These are phyloP conservation scores for Penicillium ochrochloron DNA, from an alignment of 495 filamentous ascomycete genomes.

Conservation along the genomic window DNA sequence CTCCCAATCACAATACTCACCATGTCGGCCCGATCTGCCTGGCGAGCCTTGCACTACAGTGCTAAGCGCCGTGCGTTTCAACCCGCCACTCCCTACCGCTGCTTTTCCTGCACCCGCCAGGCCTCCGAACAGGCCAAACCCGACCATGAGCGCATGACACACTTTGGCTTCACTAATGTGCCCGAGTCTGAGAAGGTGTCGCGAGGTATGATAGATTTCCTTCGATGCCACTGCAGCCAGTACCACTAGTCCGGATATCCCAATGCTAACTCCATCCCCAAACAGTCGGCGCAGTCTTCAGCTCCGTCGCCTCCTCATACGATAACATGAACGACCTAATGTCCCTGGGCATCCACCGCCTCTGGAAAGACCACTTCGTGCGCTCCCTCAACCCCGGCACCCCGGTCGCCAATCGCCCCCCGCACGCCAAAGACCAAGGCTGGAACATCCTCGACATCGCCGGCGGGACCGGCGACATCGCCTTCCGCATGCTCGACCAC, in stretches of 20 bases:
- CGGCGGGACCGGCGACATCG: constrained; percentile 97
- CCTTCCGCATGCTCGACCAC: constrained; percentile 94
- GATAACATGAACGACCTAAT: constrained; percentile 99
- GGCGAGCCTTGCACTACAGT: constrained; percentile 42
- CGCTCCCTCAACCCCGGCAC: constrained; percentile 87
- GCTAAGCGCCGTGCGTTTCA: constrained; percentile 35
- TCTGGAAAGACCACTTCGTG: constrained; percentile 99
- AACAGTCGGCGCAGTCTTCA: constrained; percentile 86
- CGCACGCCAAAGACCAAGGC: constrained; percentile 38
- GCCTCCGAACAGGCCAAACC: constrained; percentile 47
- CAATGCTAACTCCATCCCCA: constrained; percentile 5
- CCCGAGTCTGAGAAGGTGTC: constrained; percentile 81
- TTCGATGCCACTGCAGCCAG: too few relatives aligned
- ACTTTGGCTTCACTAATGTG: constrained; percentile 93
- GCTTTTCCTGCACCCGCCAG: constrained; percentile 58
- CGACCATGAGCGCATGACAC: constrained; percentile 70
- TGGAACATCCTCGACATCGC: constrained; percentile 95
- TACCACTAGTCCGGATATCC: constrained; percentile 18
- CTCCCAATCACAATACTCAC: constrained; percentile 11
- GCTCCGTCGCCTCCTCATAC: constrained; percentile 88
- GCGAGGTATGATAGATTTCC: constrained; percentile 64
- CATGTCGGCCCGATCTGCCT: constrained; percentile 42
- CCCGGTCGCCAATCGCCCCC: constrained; percentile 54
- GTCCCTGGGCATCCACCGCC: constrained; percentile 93
- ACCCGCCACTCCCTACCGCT: constrained; percentile 47